Evolutionary conservation across 441 rosid genomes (phyloP).

Genomic region (Adansonia gregorii): DNA sequence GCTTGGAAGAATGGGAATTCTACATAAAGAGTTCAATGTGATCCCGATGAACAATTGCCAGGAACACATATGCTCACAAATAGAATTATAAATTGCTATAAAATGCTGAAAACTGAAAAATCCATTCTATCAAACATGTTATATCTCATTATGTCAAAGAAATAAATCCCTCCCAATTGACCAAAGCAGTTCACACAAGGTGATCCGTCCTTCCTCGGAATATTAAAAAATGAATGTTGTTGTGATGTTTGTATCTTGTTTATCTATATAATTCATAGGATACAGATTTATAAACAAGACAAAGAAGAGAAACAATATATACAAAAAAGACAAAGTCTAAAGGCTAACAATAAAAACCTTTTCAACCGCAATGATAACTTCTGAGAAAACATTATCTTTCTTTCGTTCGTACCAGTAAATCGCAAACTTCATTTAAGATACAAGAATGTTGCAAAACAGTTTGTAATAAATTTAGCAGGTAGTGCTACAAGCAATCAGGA

Average conservation of each 20-base stretch:
- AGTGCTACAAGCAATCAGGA: slow-evolving; percentile 40
- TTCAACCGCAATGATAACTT: neutral
- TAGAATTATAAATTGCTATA: neutral
- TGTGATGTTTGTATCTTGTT: neutral
- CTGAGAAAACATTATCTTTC: neutral
- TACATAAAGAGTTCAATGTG: no score
- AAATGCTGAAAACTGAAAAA: neutral
- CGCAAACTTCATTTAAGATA: neutral
- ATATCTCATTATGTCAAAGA: neutral
- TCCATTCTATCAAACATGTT: neutral
- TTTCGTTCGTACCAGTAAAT: neutral
- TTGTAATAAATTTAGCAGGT: neutral
- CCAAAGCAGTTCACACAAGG: no score
- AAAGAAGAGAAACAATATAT: neutral
- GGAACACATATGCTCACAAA: no score
- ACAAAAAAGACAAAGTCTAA: neutral
- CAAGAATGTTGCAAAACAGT: neutral
- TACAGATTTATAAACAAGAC: neutral
- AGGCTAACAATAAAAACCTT: neutral
- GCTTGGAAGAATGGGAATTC: no score
- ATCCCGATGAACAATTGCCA: no score
- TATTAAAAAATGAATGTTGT: neutral
- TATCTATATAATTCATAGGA: slow-evolving; percentile 1
- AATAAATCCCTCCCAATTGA: neutral
- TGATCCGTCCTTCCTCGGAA: neutral